Evolutionary conservation across 1,284 basidiomycete species (phyloP), one percentile per base, ranked within the genome.

Genomic region (Cryptococcus sp.): DNA sequence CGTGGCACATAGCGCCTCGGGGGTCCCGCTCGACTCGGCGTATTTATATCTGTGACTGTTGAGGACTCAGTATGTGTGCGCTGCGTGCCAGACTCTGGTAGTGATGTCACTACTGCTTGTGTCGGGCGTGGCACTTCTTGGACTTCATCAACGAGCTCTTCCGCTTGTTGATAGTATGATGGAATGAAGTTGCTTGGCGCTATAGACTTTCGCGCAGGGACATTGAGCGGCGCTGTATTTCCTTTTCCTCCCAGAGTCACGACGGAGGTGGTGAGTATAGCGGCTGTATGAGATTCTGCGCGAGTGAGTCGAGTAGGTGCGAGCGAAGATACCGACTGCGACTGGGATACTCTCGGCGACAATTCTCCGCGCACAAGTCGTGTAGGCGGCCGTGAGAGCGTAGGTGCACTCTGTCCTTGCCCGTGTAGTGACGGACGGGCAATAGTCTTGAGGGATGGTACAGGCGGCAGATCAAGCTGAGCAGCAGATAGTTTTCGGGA

Each of bases 141-240:
- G 10, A 29, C 5, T 29, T 4, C 5, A 29, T 29, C 26, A 29
- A 29, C 26, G 26, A 29, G 26, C 26, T 29, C 26, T 29, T 29
- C 26, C 26, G 26, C 26, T 4, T 29, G 4, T 11, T 49, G 47
- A 37, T 52, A 45, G 40, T 51, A 57, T 5, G 49, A 46, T 3
- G 55, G 55, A 16, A 57, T 46, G n/a, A 23, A 43, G 22, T 19
- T 29, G 19, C 40, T 57, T 20, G 22, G 55, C 13, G 23, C 50
- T 7, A 41, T 34, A 19, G 55, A 47, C 17, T 52, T 51, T 4
- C 49, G 15, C 26, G 26, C 26, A 10, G 26, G 26, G 17, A 52
- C 26, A 41, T 52, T 57, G 10, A 52, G 50, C 17, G 49, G 48
- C 6, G 55, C 25, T 19, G 51, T 52, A 3, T 3, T 22, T 8